These are phyloP conservation scores for Chamaecrista fasciculata DNA, from an alignment of 306 rosid species.

Conservation along the genomic window DNA sequence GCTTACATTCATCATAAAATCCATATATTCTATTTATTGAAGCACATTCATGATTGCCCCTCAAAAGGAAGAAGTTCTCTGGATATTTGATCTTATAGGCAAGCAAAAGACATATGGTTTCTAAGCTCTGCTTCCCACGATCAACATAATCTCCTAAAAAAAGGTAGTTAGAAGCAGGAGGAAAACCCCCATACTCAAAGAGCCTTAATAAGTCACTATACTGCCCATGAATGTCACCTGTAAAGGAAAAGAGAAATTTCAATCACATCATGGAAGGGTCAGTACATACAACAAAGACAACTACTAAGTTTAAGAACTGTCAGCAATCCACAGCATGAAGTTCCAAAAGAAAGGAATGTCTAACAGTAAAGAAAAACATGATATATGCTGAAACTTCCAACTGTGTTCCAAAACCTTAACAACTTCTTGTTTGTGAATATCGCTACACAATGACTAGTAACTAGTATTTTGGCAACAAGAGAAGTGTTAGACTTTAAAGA, in stretches of 20 bases:
- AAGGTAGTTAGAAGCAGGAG: slow-evolving; percentile 11
- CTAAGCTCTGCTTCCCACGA: slow-evolving; percentile 20
- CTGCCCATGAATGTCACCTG: slow-evolving; percentile 22
- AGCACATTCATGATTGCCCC: slow-evolving; percentile 21
- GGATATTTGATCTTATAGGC: slow-evolving; percentile 19
- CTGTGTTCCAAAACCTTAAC: not conserved
- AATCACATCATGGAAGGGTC: not conserved
- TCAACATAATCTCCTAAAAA: slow-evolving; percentile 21
- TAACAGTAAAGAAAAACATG: not conserved
- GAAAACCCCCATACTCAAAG: slow-evolving; percentile 19
- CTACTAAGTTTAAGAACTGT: not conserved
- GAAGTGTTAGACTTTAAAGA: not conserved
- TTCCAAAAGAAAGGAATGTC: not conserved
- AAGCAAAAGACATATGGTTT: slow-evolving; percentile 17
- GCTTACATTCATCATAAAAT: slow-evolving; percentile 43
- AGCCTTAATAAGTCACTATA: slow-evolving; percentile 19
- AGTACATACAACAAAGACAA: not conserved
- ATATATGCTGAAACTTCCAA: not conserved
- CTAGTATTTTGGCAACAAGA: not conserved
- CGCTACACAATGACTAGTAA: not conserved
- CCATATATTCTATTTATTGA: slow-evolving; percentile 18
- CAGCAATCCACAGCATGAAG: not conserved
- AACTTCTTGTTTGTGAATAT: not conserved
- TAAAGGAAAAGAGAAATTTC: not conserved
- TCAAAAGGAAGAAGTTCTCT: slow-evolving; percentile 13